A percentile compares a stretch with the other conserved stretches of the same genome.
phyloP scores from a whole-genome alignment of 2,329 filamentous ascomycete genomes.

The Beauveria scarabaeidicola region DNA sequence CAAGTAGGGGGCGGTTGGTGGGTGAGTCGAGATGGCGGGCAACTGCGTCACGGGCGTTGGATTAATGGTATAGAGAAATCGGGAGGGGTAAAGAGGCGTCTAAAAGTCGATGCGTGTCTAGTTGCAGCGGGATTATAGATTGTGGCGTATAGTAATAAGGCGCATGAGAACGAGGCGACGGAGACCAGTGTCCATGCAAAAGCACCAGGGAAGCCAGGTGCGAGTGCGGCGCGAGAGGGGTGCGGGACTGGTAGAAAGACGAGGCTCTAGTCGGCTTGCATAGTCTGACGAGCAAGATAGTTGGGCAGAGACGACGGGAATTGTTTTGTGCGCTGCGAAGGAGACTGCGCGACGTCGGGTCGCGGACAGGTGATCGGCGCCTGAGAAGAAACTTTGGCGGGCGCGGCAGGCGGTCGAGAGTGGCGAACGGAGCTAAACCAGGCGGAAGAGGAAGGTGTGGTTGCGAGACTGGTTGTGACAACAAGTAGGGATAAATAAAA shows the following conservation, averaged over 20 bases:
- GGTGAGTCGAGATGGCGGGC: background rate
- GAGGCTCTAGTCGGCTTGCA: slow-evolving; percentile 2
- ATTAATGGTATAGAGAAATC: background rate
- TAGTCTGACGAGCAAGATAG: background rate
- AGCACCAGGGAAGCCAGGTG: background rate
- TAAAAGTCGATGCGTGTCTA: slow-evolving; percentile 4
- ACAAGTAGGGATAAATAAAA: slow-evolving; percentile 12
- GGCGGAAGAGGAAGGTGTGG: slow-evolving; percentile 1
- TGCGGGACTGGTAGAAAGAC: background rate
- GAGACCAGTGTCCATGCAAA: background rate
- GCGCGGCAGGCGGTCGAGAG: background rate
- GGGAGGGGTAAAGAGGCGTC: slow-evolving; percentile 1
- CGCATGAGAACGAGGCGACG: slow-evolving; percentile 1
- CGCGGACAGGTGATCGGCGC: background rate
- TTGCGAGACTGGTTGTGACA: slow-evolving; percentile 10
- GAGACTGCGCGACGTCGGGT: slow-evolving; percentile 4
- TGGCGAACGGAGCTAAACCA: background rate
- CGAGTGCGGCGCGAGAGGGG: background rate
- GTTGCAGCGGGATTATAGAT: background rate
- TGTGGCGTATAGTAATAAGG: slow-evolving; percentile 1
- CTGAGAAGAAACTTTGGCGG: background rate
- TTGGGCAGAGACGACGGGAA: background rate
- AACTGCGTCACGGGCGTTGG: background rate
- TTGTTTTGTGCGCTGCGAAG: slow-evolving; percentile 1
- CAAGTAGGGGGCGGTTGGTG: background rate